These are phyloP conservation scores for Xylaria telfairii DNA, from an alignment of 495 filamentous ascomycete species.

Conservation along the genomic window DNA sequence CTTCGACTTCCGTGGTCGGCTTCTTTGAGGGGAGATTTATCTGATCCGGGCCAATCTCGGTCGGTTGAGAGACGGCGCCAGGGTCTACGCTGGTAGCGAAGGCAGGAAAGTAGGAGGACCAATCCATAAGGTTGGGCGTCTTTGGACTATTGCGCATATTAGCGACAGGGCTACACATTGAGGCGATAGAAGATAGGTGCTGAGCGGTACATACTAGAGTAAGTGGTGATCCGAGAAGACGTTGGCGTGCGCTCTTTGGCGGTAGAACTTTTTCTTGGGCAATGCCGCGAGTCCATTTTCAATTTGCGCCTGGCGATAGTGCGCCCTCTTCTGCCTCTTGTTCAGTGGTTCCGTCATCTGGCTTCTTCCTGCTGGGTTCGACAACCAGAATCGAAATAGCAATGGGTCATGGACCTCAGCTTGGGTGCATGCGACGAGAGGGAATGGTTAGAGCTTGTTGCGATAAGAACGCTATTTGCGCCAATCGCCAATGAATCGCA, in stretches of 20 bases:
- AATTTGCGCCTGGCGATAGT: conserved; percentile 64
- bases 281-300: conserved; percentile 54
- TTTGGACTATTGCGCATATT: conserved; percentile 64
- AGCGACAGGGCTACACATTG: conserved; percentile 13
- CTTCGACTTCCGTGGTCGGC: conserved; percentile 74
- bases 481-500: conserved; percentile 2
- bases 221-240: conserved; percentile 93
- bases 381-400: neutral
- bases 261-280: conserved; percentile 92
- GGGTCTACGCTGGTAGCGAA: conserved; percentile 49
- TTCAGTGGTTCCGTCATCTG: conserved; percentile 60
- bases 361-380: neutral
- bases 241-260: conserved; percentile 96
- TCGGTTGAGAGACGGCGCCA: conserved; percentile 18
- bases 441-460: neutral
- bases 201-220: conserved; percentile 72
- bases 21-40: conserved; percentile 40
- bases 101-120: conserved; percentile 83
- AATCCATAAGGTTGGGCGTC: conserved; percentile 85
- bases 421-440: neutral
- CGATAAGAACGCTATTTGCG: neutral
- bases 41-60: conserved; percentile 23
- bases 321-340: conserved; percentile 76
- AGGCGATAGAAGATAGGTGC: neutral
- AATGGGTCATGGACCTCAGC: neutral